A percentile compares a stretch with the other conserved stretches of the same genome.
Evolutionary conservation across 1,139 yeast species (phyloP).

Genomic region (Hansenula sp.): DNA sequence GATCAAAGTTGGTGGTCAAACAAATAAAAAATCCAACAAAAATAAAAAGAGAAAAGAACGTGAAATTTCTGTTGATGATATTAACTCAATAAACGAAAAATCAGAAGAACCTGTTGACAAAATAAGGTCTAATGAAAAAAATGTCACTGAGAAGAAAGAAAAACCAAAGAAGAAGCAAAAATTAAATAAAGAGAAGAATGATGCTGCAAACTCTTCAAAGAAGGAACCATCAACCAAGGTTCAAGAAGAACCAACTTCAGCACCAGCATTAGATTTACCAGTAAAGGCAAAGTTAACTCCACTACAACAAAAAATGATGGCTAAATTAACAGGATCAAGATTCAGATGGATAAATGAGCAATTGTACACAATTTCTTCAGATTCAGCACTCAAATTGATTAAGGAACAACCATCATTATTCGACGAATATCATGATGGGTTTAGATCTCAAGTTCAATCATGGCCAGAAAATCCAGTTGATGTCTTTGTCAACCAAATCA

Average conservation of each 20-base stretch:
- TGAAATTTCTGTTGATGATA: slow-evolving; percentile 9
- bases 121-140: slow-evolving; percentile 1
- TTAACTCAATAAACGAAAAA: slow-evolving; percentile 1
- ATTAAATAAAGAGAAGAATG: slow-evolving; percentile 3
- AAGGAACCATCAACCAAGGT: slow-evolving; percentile 5
- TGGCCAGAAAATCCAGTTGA: slow-evolving; percentile 99
- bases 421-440: slow-evolving; percentile 93
- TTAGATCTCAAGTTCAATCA: slow-evolving; percentile 86
- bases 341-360: slow-evolving; percentile 98
- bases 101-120: slow-evolving; percentile 1
- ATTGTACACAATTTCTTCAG: slow-evolving; percentile 78
- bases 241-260: slow-evolving; percentile 11
- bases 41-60: slow-evolving; percentile 26
- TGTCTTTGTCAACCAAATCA: slow-evolving; percentile 72
- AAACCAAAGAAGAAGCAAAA: slow-evolving; percentile 3
- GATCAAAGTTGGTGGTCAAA: slow-evolving; percentile 25
- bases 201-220: neutral
- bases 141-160: neutral
- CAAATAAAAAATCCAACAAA: slow-evolving; percentile 30
- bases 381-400: slow-evolving; percentile 68
- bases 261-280: slow-evolving; percentile 16
- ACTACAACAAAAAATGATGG: slow-evolving; percentile 92
- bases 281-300: slow-evolving; percentile 62
- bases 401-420: slow-evolving; percentile 81
- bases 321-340: slow-evolving; percentile 88